Evolutionary conservation across 495 filamentous ascomycete genomes (phyloP), one percentile per base, ranked within the genome.

Genomic region (Talaromyces liani): DNA sequence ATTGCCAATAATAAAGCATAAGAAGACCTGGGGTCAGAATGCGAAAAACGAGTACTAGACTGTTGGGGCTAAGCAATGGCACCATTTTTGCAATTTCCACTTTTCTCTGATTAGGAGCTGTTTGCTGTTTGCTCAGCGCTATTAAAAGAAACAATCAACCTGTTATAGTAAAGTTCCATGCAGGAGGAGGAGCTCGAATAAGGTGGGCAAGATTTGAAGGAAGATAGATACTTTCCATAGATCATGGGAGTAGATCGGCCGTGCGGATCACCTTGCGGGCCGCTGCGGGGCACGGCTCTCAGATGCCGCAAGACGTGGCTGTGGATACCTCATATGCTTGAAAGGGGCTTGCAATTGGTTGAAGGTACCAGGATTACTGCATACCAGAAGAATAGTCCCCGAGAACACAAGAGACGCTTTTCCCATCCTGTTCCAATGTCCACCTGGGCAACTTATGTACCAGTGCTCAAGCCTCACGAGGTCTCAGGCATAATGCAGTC

Each of bases 1-100:
- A 51, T 51, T 51, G 47, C 47, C 47, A 51, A 51, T 51, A 51
- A 51, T 51, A 51, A 51, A 51, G 47, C 47, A 51, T 51, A 51
- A 9, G 47, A 51, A 51, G 18, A 51, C 47, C 47, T 51, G 47
- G 47, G 47, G 36, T 41, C 36, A 41, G 36, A 41, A 41, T 41
- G 36, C 36, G 36, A 41, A 41, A 16, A 41, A 41, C 36, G 36
- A 41, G 47, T 51, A n/a, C n/a, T n/a, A 51, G 47, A 51, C 47
- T 51, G 47, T 51, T 18, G 47, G 47, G 47, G 47, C 47, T 51
- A 51, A 51, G 47, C 4, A 51, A n/a, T 51, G 47, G 47, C 47
- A 51, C 34, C 47, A 51, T 51, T 51, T 51, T 51, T 51, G 47
- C 47, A 51, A 51, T 51, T 51, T 51, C 18, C 47, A 51, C 47